A percentile compares a stretch with the other conserved stretches of the same genome.
Conservation (phyloP, 164 flowering plant genomes). For the Nelumbo lutea region DNA sequence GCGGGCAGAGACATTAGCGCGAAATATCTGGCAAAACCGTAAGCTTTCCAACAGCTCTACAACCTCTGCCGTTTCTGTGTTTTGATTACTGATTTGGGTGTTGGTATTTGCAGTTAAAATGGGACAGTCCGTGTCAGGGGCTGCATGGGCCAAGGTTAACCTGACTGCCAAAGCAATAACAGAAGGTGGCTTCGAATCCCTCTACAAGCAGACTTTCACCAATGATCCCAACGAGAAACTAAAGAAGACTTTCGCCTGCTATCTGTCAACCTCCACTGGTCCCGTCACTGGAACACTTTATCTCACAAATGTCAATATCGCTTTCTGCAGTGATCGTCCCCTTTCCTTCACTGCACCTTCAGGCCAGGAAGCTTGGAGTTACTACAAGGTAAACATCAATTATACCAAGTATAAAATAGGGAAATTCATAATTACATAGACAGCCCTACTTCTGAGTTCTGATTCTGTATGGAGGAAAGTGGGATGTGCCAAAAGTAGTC, state of each 20-base stretch:
- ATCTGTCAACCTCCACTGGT: conserved; percentile 59
- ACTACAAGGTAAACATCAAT: conserved; percentile 46
- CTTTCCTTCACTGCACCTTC: conserved; percentile 57
- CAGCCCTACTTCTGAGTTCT: no score
- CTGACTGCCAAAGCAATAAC: conserved; percentile 48
- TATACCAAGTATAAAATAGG: no score
- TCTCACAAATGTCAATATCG: conserved; percentile 42
- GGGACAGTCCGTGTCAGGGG: conserved; percentile 47
- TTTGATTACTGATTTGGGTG: no score
- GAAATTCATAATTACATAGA: no score
- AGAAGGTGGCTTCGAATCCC: conserved; percentile 58
- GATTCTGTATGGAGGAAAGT: neutral
- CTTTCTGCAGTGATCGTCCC: conserved; percentile 67
- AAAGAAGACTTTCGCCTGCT: conserved; percentile 65
- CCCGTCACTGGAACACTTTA: conserved; percentile 70
- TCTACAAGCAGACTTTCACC: conserved; percentile 36
- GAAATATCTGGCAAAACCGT: conserved; percentile 50
- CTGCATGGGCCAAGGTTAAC: conserved; percentile 60
- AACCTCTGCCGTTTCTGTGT: neutral
- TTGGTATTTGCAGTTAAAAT: conserved; percentile 38
- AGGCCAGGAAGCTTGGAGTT: conserved; percentile 63
- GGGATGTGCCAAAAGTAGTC: no score
- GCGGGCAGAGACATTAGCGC: conserved; percentile 39
- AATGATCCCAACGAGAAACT: conserved; percentile 41
- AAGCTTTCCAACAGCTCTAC: conserved; percentile 3